phyloP scores from a whole-genome alignment of 768 basidiomycete genomes.

The Rubroboletus pulcherrimus region DNA sequence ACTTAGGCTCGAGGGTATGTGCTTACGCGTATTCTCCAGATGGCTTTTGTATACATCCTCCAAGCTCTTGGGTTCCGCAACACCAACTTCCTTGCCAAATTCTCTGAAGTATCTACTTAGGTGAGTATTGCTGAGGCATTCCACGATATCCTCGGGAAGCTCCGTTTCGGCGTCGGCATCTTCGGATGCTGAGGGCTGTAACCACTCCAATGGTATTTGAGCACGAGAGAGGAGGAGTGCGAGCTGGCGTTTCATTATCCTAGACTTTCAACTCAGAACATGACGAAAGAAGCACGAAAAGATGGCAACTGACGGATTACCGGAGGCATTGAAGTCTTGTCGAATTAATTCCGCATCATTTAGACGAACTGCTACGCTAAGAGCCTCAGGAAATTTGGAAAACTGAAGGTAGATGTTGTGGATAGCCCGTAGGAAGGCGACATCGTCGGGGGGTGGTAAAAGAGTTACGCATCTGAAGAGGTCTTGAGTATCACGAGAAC shows the following conservation, averaged over 20 bases:
- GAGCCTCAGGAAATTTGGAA: constrained; percentile 86
- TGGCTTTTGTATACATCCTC: constrained; percentile 99
- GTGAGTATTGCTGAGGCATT: constrained; percentile 82
- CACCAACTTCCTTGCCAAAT: constrained; percentile 93
- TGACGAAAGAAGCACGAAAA: neutral
- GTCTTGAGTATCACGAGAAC: neutral
- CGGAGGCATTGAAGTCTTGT: constrained; percentile 85
- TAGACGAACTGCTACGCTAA: constrained; percentile 80
- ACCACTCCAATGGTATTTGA: constrained; percentile 87
- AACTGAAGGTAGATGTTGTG: constrained; percentile 87
- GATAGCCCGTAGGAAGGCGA: constrained; percentile 82
- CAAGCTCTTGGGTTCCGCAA: constrained; percentile 81
- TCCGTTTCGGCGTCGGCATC: constrained; percentile 60
- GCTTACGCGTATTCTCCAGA: constrained; percentile 80
- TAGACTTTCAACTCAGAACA: constrained; percentile 25
- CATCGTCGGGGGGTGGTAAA: constrained; percentile 89
- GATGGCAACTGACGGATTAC: constrained; percentile 64
- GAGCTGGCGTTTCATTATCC: constrained; percentile 91
- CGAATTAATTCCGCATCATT: constrained; percentile 76
- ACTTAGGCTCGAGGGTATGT: neutral
- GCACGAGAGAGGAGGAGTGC: constrained; percentile 92
- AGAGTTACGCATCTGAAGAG: constrained; percentile 73
- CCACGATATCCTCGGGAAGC: constrained; percentile 75
- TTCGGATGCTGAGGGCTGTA: constrained; percentile 52
- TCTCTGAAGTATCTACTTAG: constrained; percentile 82